These are phyloP conservation scores for Diddensiella transvaalensis DNA, from an alignment of 805 yeast species.

Conservation along the genomic window DNA sequence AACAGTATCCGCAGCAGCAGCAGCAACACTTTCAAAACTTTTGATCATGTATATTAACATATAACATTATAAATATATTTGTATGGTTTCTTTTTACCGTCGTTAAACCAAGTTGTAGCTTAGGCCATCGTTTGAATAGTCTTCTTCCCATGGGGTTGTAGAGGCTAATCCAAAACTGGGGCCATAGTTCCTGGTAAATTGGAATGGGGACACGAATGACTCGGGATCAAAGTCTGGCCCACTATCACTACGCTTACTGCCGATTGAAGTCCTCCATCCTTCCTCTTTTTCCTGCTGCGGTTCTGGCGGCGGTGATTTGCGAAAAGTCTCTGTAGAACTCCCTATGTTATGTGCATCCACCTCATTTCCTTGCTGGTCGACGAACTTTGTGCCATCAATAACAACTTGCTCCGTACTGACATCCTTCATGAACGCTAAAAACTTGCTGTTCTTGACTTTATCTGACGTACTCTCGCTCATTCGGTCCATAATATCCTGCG, in stretches of 20 bases:
- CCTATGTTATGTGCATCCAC: slow-evolving; percentile 7
- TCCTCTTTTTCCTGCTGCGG: slow-evolving; percentile 1
- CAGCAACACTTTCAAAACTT: background rate
- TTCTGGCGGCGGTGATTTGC: background rate
- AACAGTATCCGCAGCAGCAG: too few relatives aligned
- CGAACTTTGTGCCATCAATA: slow-evolving; percentile 27
- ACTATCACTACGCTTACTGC: background rate
- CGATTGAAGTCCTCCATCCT: background rate
- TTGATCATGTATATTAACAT: background rate
- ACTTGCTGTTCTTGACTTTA: slow-evolving; percentile 26
- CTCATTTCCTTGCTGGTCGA: slow-evolving; percentile 22
- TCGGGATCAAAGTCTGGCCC: slow-evolving; percentile 5
- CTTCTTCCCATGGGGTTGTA: background rate
- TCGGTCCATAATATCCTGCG: slow-evolving; percentile 20
- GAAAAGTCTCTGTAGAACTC: background rate
- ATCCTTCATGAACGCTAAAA: slow-evolving; percentile 27
- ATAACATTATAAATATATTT: too few relatives aligned
- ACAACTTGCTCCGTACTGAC: slow-evolving; percentile 24
- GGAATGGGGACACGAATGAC: slow-evolving; percentile 6
- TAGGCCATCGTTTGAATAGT: background rate
- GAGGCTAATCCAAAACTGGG: slow-evolving; percentile 2
- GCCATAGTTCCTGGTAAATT: slow-evolving; percentile 2
- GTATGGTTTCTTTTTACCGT: background rate
- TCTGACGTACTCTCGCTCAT: slow-evolving; percentile 12
- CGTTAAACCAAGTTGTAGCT: background rate